phyloP scores from a whole-genome alignment of 75 land plant species.

The Pseudotsuga menziesii region DNA sequence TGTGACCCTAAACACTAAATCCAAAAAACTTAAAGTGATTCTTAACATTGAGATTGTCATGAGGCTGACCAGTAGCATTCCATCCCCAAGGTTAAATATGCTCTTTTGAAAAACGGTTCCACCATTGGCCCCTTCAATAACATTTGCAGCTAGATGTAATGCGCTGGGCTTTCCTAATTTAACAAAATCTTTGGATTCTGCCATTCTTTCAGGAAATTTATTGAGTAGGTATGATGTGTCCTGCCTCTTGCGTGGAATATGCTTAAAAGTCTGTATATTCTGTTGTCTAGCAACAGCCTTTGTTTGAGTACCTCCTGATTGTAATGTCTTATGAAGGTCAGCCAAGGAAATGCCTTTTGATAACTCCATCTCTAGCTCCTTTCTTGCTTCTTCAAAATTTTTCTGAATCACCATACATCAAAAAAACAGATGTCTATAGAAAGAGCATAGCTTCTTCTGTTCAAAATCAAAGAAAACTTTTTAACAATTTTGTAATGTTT shows the following conservation, averaged over 20 bases:
- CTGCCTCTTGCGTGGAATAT: conserved; percentile 21
- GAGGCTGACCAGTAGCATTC: conserved; percentile 42
- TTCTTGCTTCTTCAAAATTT: conserved; percentile 37
- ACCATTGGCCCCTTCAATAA: conserved; percentile 19
- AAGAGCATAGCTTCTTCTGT: background rate
- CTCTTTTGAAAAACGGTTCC: conserved; percentile 22
- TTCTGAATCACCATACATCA: conserved; percentile 19
- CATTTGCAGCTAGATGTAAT: conserved; percentile 23
- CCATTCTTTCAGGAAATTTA: conserved; percentile 7
- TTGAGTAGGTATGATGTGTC: conserved; percentile 34
- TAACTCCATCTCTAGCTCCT: conserved; percentile 26
- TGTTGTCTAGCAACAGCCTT: conserved; percentile 6
- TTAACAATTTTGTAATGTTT: too few species aligned
- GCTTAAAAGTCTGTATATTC: conserved; percentile 5
- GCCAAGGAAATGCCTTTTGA: conserved; percentile 28
- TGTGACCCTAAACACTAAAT: background rate
- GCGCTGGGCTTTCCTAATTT: conserved; percentile 13
- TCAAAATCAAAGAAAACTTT: background rate
- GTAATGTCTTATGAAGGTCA: conserved; percentile 23
- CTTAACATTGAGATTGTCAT: background rate
- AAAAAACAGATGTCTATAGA: background rate
- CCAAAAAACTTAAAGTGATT: background rate
- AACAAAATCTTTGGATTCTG: background rate
- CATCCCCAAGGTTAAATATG: conserved; percentile 34
- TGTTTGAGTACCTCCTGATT: background rate